Evolutionary conservation across 805 yeast species (phyloP).

Genomic region (Candida morakotiae): DNA sequence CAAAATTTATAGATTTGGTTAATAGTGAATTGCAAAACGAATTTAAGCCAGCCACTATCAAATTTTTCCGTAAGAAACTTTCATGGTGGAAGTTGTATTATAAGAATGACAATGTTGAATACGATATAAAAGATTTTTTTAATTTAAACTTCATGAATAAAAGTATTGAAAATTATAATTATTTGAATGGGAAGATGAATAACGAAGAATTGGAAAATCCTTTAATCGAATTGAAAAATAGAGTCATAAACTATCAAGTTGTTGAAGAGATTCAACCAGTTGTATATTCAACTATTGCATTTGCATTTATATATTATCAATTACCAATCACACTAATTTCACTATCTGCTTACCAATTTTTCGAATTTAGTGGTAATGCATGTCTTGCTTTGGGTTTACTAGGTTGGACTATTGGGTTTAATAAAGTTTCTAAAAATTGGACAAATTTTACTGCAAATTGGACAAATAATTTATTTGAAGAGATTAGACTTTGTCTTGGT

Average conservation of each 20-base stretch:
- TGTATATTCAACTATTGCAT: conserved; percentile 23
- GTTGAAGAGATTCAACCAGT: conserved; percentile 34
- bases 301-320: conserved; percentile 33
- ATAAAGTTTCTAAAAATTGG: conserved; percentile 37
- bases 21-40: conserved; percentile 34
- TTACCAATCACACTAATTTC: conserved; percentile 32
- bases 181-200: conserved; percentile 32
- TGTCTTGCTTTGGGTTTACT: conserved; percentile 29
- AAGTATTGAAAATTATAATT: conserved; percentile 37
- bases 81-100: conserved; percentile 41
- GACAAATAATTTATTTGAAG: conserved; percentile 28
- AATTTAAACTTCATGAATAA: conserved; percentile 29
- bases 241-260: conserved; percentile 24
- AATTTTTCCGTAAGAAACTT: conserved; percentile 26
- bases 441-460: conserved; percentile 23
- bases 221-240: conserved; percentile 23
- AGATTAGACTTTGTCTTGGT: conserved; percentile 30
- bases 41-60: conserved; percentile 28
- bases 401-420: conserved; percentile 41
- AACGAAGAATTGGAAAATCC: conserved; percentile 24
- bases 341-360: conserved; percentile 25
- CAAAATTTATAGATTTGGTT: conserved; percentile 23
- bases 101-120: conserved; percentile 41
- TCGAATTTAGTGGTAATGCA: conserved; percentile 29
- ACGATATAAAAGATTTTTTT: conserved; percentile 37